Percentiles rank a stretch among this genome's conserved stretches.
phyloP scores from a whole-genome alignment of 495 filamentous ascomycete species.

The Penicillium soppii region DNA sequence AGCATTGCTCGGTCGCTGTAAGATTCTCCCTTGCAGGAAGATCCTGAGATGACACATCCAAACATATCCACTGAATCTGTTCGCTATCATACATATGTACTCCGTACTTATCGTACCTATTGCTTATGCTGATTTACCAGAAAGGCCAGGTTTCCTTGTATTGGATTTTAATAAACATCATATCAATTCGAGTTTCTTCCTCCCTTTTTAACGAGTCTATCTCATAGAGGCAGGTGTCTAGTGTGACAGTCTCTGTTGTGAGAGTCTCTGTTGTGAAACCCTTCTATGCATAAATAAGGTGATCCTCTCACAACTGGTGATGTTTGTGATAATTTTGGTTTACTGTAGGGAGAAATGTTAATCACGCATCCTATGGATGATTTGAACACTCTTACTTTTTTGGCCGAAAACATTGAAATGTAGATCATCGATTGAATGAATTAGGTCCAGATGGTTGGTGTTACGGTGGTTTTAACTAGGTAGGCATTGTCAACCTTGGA shows the following conservation, averaged over 20 bases:
- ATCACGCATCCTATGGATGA: neutral
- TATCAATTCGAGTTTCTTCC: neutral
- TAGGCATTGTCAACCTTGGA: too few species aligned
- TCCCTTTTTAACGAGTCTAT: neutral
- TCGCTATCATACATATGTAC: neutral
- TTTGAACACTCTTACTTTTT: too few species aligned
- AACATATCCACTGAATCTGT: neutral
- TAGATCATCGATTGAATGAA: too few species aligned
- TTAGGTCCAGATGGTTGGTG: too few species aligned
- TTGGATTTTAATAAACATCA: neutral
- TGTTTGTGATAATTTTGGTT: conserved; percentile 1
- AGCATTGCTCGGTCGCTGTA: neutral
- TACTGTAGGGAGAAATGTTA: neutral
- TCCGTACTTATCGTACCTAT: too few species aligned
- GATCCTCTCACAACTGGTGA: neutral
- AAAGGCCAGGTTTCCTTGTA: neutral
- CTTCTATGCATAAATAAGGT: neutral
- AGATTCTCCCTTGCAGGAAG: conserved; percentile 1
- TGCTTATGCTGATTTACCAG: too few species aligned
- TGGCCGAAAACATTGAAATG: too few species aligned
- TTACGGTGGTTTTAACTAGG: too few species aligned
- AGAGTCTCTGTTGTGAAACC: conserved; percentile 4
- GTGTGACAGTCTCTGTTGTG: conserved; percentile 2
- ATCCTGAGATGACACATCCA: neutral
- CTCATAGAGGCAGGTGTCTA: neutral